Conservation (phyloP, 2,329 filamentous ascomycete species). For the Fusarium caatingaense region DNA sequence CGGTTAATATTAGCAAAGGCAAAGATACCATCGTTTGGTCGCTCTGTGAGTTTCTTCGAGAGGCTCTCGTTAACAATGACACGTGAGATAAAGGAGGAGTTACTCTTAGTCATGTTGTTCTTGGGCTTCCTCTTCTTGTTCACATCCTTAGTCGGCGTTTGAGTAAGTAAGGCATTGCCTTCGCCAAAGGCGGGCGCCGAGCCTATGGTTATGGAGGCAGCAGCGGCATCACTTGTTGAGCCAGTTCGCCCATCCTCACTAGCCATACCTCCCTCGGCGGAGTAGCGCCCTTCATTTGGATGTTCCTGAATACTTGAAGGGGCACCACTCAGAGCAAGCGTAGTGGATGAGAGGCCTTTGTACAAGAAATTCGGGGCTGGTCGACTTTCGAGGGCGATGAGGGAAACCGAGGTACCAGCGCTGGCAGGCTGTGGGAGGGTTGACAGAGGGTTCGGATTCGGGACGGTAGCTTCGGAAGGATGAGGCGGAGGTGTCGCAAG, state of each 20-base stretch:
- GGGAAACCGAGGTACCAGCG: constrained; percentile 83
- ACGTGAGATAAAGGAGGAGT: constrained; percentile 97
- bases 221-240: constrained; percentile 63
- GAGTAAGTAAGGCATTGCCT: constrained; percentile 79
- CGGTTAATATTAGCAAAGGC: constrained; percentile 96
- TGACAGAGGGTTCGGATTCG: constrained; percentile 90
- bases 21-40: constrained; percentile 81
- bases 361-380: constrained; percentile 66
- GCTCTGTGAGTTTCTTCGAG: constrained; percentile 82
- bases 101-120: constrained; percentile 98
- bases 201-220: constrained; percentile 54
- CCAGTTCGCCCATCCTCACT: constrained; percentile 67
- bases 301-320: constrained; percentile 69
- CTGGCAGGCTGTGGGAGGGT: constrained; percentile 87
- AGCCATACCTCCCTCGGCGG: constrained; percentile 68
- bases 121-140: constrained; percentile 93
- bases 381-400: constrained; percentile 76
- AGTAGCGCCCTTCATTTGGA: constrained; percentile 69
- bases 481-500: constrained; percentile 95
- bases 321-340: constrained; percentile 57
- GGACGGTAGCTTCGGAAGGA: constrained; percentile 87
- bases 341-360: constrained; percentile 63
- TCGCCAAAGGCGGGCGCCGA: constrained; percentile 82
- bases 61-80: constrained; percentile 90
- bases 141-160: constrained; percentile 73